Evolutionary conservation across 192 early-diverging fungal genomes (phyloP).

Genomic region (Pecoramyces ruminantium): DNA sequence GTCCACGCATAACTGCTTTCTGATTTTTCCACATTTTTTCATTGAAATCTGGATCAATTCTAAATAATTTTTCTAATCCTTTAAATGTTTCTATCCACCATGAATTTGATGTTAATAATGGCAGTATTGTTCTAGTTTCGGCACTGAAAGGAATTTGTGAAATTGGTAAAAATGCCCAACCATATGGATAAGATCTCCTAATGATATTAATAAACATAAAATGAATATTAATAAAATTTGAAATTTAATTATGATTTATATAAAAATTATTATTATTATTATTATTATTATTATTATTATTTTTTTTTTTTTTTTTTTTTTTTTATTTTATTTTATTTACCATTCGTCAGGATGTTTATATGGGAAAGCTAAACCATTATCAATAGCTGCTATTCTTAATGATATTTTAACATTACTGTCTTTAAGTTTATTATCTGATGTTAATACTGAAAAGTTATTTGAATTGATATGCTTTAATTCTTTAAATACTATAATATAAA

Average conservation of each 20-base stretch:
- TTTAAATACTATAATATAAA: background rate
- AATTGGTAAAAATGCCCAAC: constrained; percentile 63
- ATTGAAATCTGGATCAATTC: constrained; percentile 60
- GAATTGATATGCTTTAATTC: background rate
- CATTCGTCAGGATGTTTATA: constrained; percentile 79
- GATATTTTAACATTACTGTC: background rate
- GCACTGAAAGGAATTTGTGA: constrained; percentile 49
- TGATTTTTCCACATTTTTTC: constrained; percentile 65
- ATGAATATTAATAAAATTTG: too few relatives aligned
- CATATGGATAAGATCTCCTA: constrained; percentile 66
- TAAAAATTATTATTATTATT: too few relatives aligned
- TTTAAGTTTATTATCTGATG: background rate
- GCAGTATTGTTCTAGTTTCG: constrained; percentile 50
- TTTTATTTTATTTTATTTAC: constrained; percentile 1
- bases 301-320: too few relatives aligned
- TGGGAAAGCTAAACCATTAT: constrained; percentile 87
- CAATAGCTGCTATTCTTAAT: constrained; percentile 70
- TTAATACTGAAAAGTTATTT: background rate
- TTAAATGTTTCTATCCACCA: constrained; percentile 68
- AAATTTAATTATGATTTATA: too few relatives aligned
- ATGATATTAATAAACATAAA: too few relatives aligned
- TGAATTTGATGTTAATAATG: constrained; percentile 38
- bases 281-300: background rate
- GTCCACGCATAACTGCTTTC: constrained; percentile 65
- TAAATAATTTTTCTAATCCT: constrained; percentile 47